phyloP scores from a whole-genome alignment of 805 yeast genomes.

The Wickerhamomyces strasburgensis region DNA sequence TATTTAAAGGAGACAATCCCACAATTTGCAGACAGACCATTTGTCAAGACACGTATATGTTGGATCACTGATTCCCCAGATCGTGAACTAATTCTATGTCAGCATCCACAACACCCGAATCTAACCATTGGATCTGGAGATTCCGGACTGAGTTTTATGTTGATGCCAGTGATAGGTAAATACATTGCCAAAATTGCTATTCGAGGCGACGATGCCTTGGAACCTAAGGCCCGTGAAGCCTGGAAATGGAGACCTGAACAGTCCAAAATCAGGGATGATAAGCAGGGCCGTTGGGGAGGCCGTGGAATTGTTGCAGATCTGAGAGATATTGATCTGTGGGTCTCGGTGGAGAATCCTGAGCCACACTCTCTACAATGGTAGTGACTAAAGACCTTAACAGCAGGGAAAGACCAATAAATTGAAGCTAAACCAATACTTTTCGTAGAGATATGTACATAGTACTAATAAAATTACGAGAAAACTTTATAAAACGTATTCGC shows the following conservation, averaged over 20 bases:
- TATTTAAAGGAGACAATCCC: conserved; percentile 25
- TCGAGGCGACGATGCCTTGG: conserved; percentile 20
- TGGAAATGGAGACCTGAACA: conserved; percentile 29
- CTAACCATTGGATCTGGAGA: conserved; percentile 27
- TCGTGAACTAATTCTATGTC: conserved; percentile 19
- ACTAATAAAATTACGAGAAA: no score
- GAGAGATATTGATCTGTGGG: background rate
- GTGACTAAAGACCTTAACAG: background rate
- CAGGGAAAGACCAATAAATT: background rate
- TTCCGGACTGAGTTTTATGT: conserved; percentile 28
- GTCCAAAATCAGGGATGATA: background rate
- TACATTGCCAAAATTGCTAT: conserved; percentile 22
- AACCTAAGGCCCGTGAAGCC: conserved; percentile 4
- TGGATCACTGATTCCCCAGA: conserved; percentile 30
- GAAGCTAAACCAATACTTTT: no score
- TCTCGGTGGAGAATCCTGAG: background rate
- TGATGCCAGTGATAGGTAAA: conserved; percentile 26
- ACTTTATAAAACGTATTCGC: no score
- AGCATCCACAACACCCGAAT: conserved; percentile 16
- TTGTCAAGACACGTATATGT: conserved; percentile 21
- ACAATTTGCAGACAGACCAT: conserved; percentile 21
- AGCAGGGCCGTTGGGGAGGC: background rate
- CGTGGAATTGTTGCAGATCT: background rate
- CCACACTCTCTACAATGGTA: background rate
- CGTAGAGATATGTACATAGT: no score